A percentile compares a stretch with the other conserved stretches of the same genome.
These are phyloP conservation scores for Cynanchum wilfordii DNA, from an alignment of 257 asterid species.

Conservation along the genomic window DNA sequence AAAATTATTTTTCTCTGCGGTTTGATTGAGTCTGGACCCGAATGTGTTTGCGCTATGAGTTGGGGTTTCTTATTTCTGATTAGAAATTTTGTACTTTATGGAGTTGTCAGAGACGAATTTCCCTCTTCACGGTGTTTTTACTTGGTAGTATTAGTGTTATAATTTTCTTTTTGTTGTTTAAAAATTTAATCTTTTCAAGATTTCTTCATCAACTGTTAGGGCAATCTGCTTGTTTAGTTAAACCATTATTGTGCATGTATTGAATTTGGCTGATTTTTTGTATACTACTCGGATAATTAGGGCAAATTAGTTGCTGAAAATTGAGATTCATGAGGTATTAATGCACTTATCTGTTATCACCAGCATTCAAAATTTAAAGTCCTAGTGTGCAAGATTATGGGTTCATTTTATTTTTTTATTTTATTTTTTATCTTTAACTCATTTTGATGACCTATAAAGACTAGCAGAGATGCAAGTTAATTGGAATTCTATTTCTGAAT, in stretches of 20 bases:
- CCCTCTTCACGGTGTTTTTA: background rate
- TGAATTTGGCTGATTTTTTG: background rate
- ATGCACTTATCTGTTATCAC: background rate
- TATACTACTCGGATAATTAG: background rate
- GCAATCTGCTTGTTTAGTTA: background rate
- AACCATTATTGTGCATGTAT: background rate
- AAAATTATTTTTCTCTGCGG: background rate
- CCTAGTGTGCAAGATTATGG: background rate
- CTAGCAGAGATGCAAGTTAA: too few species aligned
- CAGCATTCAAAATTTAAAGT: background rate
- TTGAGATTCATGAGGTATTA: background rate
- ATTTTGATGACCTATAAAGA: too few species aligned
- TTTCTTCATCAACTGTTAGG: background rate
- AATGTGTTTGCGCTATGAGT: background rate
- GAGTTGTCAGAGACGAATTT: background rate
- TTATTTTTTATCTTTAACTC: too few species aligned
- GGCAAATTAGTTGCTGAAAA: background rate
- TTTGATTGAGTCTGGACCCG: background rate
- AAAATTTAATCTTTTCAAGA: background rate
- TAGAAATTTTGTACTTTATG: background rate
- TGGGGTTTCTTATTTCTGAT: background rate
- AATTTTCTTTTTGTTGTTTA: too few species aligned
- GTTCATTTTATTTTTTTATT: too few species aligned
- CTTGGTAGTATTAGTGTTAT: too few species aligned
- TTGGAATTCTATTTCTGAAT: too few species aligned